These are phyloP conservation scores for Ogataea siamensis DNA, from an alignment of 805 yeast genomes.

Conservation along the genomic window DNA sequence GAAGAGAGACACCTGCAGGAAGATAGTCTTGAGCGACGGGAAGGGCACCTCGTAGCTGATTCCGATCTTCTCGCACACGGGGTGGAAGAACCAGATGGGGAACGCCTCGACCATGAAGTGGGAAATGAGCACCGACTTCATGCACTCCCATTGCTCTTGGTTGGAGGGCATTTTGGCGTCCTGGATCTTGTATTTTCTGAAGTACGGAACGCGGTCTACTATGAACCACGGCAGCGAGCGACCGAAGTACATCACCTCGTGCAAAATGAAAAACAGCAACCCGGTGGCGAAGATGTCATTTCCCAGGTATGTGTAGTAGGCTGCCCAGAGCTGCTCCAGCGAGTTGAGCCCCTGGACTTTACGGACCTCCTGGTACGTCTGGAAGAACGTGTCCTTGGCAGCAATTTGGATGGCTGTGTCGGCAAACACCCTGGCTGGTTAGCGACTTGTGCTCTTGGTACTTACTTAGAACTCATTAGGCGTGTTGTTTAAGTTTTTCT, in stretches of 20 bases:
- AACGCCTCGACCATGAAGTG: conserved; percentile 93
- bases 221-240: conserved; percentile 92
- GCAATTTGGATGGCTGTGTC: conserved; percentile 23
- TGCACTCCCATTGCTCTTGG: conserved; percentile 90
- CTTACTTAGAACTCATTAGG: conserved; percentile 12
- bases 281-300: conserved; percentile 95
- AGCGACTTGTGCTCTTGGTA: neutral
- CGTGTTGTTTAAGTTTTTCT: conserved; percentile 7
- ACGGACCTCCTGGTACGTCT: conserved; percentile 26
- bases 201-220: conserved; percentile 81
- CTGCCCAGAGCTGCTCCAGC: conserved; percentile 80
- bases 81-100: conserved; percentile 97
- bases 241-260: conserved; percentile 88
- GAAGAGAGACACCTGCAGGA: conserved; percentile 67
- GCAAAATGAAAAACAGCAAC: conserved; percentile 72
- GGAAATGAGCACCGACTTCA: conserved; percentile 76
- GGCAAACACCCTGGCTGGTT: conserved; percentile 27
- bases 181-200: conserved; percentile 86
- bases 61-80: conserved; percentile 79
- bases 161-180: conserved; percentile 76
- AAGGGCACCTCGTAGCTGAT: conserved; percentile 80
- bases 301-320: conserved; percentile 79
- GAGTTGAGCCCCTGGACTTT: conserved; percentile 38
- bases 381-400: conserved; percentile 24
- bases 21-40: conserved; percentile 62